phyloP scores from a whole-genome alignment of 73 alveolate genomes.

The Tetrahymena elliotti region DNA sequence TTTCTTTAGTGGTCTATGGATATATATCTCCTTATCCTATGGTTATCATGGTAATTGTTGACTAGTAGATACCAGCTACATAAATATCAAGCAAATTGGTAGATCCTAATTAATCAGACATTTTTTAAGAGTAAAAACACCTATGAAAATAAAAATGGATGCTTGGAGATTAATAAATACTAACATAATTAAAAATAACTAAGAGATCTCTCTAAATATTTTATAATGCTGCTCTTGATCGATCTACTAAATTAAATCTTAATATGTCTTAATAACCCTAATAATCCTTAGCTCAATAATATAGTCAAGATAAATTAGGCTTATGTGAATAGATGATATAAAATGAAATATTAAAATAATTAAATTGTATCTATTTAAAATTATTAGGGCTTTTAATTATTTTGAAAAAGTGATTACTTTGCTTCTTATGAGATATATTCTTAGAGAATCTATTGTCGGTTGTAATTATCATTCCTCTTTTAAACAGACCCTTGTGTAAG shows the following conservation, averaged over 20 bases:
- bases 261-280: neutral
- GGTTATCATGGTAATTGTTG: constrained; percentile 59
- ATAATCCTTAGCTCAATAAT: neutral
- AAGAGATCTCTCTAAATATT: neutral
- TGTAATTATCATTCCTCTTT: neutral
- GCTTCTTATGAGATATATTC: neutral
- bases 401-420: neutral
- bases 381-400: neutral
- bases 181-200: neutral
- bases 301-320: neutral
- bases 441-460: neutral
- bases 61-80: constrained; percentile 63
- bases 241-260: neutral
- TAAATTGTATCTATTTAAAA: neutral
- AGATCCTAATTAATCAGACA: neutral
- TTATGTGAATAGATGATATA: neutral
- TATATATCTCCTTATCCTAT: constrained; percentile 79
- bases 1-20: constrained; percentile 69
- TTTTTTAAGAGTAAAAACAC: neutral
- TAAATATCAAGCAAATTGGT: constrained; percentile 34
- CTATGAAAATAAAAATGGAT: neutral
- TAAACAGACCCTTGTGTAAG: neutral
- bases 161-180: neutral
- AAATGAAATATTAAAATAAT: neutral
- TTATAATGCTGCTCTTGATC: neutral